Conservation (phyloP, 2,329 filamentous ascomycete species). For the Colletotrichum sp. region DNA sequence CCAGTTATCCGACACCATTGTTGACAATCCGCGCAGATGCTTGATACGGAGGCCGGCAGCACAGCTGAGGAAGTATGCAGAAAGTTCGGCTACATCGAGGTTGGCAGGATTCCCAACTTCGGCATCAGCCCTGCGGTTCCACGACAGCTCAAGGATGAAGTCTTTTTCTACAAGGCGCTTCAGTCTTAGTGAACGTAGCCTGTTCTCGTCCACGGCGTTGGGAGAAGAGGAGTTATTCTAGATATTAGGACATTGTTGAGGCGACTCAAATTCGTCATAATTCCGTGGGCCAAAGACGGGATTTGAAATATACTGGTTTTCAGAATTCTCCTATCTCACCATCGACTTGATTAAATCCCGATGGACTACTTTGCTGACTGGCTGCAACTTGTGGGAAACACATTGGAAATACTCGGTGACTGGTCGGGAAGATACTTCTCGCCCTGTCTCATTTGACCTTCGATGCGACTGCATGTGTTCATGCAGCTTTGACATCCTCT, state of each 20-base stretch:
- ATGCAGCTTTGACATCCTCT: not conserved
- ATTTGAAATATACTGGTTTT: not conserved
- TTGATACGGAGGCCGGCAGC: constrained; percentile 58
- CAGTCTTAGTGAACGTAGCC: not conserved
- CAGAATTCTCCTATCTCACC: not conserved
- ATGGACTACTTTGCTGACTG: not conserved
- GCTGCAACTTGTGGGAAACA: not conserved
- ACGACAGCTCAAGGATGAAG: constrained; percentile 53
- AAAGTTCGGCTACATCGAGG: constrained; percentile 59
- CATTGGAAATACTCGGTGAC: not conserved
- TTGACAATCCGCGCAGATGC: constrained; percentile 38
- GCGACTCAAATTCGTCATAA: not conserved
- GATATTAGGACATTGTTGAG: not conserved
- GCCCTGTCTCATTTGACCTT: not conserved
- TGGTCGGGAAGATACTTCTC: not conserved
- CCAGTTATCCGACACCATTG: not conserved
- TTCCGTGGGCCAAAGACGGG: not conserved
- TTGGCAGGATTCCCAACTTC: constrained; percentile 61
- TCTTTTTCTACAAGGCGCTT: constrained; percentile 66
- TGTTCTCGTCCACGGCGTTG: not conserved
- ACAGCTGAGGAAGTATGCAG: constrained; percentile 58
- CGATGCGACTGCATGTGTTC: not conserved
- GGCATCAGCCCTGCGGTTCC: constrained; percentile 47
- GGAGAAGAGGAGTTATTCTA: not conserved
- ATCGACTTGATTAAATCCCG: not conserved